A percentile compares a stretch with the other conserved stretches of the same genome.
Conservation (phyloP, 495 filamentous ascomycete species). For the Astrothelium subdiscretum region DNA sequence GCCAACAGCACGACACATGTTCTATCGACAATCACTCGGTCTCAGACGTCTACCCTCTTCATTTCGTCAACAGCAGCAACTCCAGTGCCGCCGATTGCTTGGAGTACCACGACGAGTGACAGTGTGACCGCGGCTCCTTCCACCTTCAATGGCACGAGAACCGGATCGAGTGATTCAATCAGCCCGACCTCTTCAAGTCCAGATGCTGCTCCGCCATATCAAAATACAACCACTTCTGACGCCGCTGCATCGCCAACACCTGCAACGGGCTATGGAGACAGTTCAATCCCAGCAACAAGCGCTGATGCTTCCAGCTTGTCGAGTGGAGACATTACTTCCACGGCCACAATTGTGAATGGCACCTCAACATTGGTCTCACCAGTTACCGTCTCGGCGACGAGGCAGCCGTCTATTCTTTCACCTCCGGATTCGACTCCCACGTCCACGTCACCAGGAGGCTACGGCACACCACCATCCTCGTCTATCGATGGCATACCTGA, state of each 20-base stretch:
- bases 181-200: not conserved
- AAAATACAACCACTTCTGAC: not conserved
- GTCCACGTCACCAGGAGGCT: not conserved
- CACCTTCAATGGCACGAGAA: not conserved
- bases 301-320: too few relatives aligned
- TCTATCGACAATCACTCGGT: not conserved
- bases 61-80: not conserved
- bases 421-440: not conserved
- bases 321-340: not conserved
- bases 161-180: not conserved
- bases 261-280: not conserved
- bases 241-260: not conserved
- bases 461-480: not conserved
- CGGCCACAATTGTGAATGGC: not conserved
- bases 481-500: not conserved
- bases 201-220: not conserved
- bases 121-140: not conserved
- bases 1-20: not conserved
- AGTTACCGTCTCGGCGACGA: not conserved
- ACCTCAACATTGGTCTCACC: not conserved
- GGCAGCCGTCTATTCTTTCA: not conserved
- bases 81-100: not conserved
- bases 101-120: not conserved
- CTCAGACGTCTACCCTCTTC: not conserved
- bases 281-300: not conserved